Evolutionary conservation across 352 stramenopile genomes (phyloP).

Genomic region (Pythium guiyangense): DNA sequence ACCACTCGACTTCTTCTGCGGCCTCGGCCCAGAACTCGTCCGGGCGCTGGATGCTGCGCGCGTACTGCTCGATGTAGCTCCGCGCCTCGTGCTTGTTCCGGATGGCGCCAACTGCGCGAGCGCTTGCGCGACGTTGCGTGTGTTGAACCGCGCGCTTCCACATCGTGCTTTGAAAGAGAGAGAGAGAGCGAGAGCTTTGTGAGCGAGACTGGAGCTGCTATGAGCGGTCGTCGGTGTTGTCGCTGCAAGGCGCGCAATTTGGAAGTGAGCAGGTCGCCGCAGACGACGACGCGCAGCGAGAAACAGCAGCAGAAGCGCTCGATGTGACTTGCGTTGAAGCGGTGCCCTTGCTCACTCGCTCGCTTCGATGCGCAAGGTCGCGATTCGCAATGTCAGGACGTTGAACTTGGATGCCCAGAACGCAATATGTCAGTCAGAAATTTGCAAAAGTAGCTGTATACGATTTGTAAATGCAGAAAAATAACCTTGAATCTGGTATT

Average conservation of each 20-base stretch:
- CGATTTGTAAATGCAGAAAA: too few species aligned
- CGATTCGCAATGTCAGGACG: too few species aligned
- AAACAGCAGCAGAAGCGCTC: too few species aligned
- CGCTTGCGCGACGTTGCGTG: background rate
- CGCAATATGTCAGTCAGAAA: too few species aligned
- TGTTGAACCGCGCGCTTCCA: constrained; percentile 4
- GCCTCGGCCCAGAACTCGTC: constrained; percentile 30
- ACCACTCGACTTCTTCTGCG: constrained; percentile 28
- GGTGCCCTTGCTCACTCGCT: too few species aligned
- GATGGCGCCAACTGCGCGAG: background rate
- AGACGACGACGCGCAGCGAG: too few species aligned
- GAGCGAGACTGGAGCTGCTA: too few species aligned
- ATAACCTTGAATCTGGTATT: too few species aligned
- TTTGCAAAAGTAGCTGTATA: too few species aligned
- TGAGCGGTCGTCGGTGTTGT: background rate
- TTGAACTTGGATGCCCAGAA: too few species aligned
- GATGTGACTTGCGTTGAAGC: too few species aligned
- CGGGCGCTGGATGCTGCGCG: constrained; percentile 19
- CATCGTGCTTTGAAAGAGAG: background rate
- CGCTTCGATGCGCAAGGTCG: too few species aligned
- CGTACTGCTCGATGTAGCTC: constrained; percentile 28
- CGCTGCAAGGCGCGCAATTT: constrained; percentile 1
- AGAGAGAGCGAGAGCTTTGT: background rate
- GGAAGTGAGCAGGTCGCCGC: constrained; percentile 1
- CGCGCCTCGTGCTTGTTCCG: constrained; percentile 15